Evolutionary conservation across 2,329 filamentous ascomycete genomes (phyloP), one percentile per base, ranked within the genome.

Genomic region (Onygena corvina): DNA sequence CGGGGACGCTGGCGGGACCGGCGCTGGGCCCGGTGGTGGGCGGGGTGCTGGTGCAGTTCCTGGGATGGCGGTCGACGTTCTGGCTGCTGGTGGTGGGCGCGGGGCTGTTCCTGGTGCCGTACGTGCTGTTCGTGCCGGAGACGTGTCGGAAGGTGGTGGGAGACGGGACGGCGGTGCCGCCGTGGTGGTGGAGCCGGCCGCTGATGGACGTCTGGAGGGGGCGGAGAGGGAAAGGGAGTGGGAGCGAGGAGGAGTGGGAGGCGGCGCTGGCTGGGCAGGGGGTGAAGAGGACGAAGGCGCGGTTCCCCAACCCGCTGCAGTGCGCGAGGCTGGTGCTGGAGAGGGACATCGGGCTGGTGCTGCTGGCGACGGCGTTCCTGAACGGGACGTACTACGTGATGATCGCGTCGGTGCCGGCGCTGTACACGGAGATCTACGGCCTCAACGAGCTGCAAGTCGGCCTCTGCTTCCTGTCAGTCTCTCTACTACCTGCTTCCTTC

Each of bases 21-120:
- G 61, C 70, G 2, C 59, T 84, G 4, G 69, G 77, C 0, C 80
- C 82, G 0, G 72, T 83, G 1, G 66, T 85, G 2, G 81, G 83
- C 11, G 83, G 81, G 1, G 54, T 84, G 1, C 63, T 86, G 14
- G 72, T 73, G 14, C 69, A 83, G 54, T 82, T 75, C 52, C 69
- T 83, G 0, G 79, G 78, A 6, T 86, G 81, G 81, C 68, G 76
- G n/a, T 71, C 76, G 49, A 77, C 83, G 50, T 84, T 84, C 57
- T 84, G 80, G 80, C 83, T 84, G 58, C 71, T 81, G 50, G 71
- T 76, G 31, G 80, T 84, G 31, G 64, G 65, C 1, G 60, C 64
- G 0, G 61, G 57, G 2, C 62, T 66, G 0, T 76, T 75, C 61
- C 61, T 81, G 23, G 52, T 81, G 2, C 71, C 77, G 0, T 76